phyloP scores from a whole-genome alignment of 2,329 filamentous ascomycete genomes.

The Colletotrichum incanum region DNA sequence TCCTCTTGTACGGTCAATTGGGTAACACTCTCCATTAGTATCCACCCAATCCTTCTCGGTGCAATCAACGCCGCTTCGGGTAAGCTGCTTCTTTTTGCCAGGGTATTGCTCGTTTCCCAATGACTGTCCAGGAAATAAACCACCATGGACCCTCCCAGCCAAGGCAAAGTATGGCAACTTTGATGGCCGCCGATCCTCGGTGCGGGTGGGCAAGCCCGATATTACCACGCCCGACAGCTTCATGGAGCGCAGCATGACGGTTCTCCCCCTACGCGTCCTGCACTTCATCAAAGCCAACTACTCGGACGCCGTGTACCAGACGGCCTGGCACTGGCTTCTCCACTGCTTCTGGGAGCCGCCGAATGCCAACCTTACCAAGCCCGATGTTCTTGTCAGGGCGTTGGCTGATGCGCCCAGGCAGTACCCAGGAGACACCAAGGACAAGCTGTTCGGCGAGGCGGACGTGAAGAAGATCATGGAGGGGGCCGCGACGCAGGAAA shows the following conservation, averaged over 20 bases:
- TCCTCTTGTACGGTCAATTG: background rate
- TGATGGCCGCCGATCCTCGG: constrained; percentile 59
- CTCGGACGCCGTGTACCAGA: constrained; percentile 64
- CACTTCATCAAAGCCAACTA: constrained; percentile 76
- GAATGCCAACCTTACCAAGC: constrained; percentile 72
- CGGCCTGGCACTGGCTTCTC: constrained; percentile 70
- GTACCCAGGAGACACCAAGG: constrained; percentile 40
- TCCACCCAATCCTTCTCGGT: constrained; percentile 81
- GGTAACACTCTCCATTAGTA: constrained; percentile 58
- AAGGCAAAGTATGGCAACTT: constrained; percentile 73
- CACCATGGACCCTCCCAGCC: constrained; percentile 79
- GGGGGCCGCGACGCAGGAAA: constrained; percentile 63
- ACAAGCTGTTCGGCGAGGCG: constrained; percentile 62
- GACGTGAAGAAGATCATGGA: constrained; percentile 71
- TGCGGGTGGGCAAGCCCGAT: constrained; percentile 55
- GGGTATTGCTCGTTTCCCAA: background rate
- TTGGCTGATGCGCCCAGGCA: constrained; percentile 51
- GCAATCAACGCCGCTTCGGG: constrained; percentile 75
- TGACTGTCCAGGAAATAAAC: constrained; percentile 73
- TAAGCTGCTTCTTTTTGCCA: constrained; percentile 48
- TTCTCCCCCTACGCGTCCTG: constrained; percentile 76
- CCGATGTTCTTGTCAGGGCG: constrained; percentile 63
- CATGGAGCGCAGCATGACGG: constrained; percentile 59
- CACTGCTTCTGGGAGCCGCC: constrained; percentile 74
- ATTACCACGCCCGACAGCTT: constrained; percentile 60